Base-by-base conservation (phyloP, 2,329 filamentous ascomycete species). In the Colletotrichum acutatum region DNA sequence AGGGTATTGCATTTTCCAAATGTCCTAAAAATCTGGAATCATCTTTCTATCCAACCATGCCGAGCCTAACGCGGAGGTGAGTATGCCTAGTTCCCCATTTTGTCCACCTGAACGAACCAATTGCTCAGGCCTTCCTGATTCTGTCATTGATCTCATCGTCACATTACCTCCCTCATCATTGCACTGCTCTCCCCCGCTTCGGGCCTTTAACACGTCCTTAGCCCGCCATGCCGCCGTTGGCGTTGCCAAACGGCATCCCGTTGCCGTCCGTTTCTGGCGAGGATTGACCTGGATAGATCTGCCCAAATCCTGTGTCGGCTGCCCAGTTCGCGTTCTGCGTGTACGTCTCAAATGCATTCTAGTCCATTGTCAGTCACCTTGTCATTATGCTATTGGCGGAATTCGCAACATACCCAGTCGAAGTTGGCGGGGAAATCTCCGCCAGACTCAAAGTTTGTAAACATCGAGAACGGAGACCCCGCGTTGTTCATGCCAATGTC, bases 261-360 rank as follows among this genome's bases (percentile, higher is more conserved):
- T 62, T 49, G 11, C 24, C 28, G 32, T 66, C 68, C 42, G 71
- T 71, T 59, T 74, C 71, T 19, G 67, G 71, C 22, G 71, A 67
- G 16, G 68, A 46, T 63, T 74, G 68, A 5, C 63, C 68, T 0
- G 71, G 75, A 82, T 73, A 80, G 4, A 78, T 82, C 74, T 90
- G 85, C 66, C 87, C 85, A 75, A 89, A 88, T 19, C 84, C 84
- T 69, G 87, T 85, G 37, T 90, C 88, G 3, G 83, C 81, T 30
- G 84, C 86, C 84, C 88, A 90, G 54, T 84, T 86, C 16, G 87
- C 84, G n/a, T 80, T 85, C 65, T 91, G 89, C 0, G 89, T 85
- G 74, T 87, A 90, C 64, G 85, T 90, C 72, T 91, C 89, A 60
- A 91, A 87, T 14, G 87, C 86, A 56, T 86, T 86, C 89, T 90